These are phyloP conservation scores for Fusarium sambucinum DNA, from an alignment of 2,329 filamentous ascomycete species.

Conservation along the genomic window DNA sequence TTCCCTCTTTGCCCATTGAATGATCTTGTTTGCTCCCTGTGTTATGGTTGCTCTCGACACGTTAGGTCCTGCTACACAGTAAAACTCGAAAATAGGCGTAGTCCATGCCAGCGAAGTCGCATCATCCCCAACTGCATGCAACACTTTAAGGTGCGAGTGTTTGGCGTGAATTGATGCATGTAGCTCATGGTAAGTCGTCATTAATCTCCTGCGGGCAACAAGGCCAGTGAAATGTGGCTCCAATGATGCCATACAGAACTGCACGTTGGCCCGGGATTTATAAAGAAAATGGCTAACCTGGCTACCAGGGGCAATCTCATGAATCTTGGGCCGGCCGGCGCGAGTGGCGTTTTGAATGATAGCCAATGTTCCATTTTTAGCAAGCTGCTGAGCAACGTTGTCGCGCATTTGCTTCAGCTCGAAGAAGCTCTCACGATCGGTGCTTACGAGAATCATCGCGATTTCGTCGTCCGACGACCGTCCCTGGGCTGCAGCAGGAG, in stretches of 20 bases:
- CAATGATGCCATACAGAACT: slow-evolving; percentile 92
- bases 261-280: slow-evolving; percentile 93
- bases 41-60: slow-evolving; percentile 74
- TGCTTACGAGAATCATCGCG: slow-evolving; percentile 92
- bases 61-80: slow-evolving; percentile 89
- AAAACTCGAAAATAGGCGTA: slow-evolving; percentile 92
- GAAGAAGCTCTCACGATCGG: slow-evolving; percentile 94
- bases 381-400: slow-evolving; percentile 74
- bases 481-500: slow-evolving; percentile 70
- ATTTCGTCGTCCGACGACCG: slow-evolving; percentile 79
- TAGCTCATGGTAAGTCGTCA: slow-evolving; percentile 86
- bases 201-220: slow-evolving; percentile 75
- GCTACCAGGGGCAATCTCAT: slow-evolving; percentile 83
- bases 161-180: slow-evolving; percentile 88
- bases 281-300: slow-evolving; percentile 93
- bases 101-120: slow-evolving; percentile 89
- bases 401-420: slow-evolving; percentile 81
- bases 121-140: slow-evolving; percentile 81
- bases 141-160: slow-evolving; percentile 85
- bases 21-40: slow-evolving; percentile 87
- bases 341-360: slow-evolving; percentile 79
- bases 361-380: slow-evolving; percentile 79
- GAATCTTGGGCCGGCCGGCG: slow-evolving; percentile 76
- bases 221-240: slow-evolving; percentile 72
- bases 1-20: slow-evolving; percentile 91